These are phyloP conservation scores for Udeniomyces megalosporus DNA, from an alignment of 768 basidiomycete genomes.

Conservation along the genomic window DNA sequence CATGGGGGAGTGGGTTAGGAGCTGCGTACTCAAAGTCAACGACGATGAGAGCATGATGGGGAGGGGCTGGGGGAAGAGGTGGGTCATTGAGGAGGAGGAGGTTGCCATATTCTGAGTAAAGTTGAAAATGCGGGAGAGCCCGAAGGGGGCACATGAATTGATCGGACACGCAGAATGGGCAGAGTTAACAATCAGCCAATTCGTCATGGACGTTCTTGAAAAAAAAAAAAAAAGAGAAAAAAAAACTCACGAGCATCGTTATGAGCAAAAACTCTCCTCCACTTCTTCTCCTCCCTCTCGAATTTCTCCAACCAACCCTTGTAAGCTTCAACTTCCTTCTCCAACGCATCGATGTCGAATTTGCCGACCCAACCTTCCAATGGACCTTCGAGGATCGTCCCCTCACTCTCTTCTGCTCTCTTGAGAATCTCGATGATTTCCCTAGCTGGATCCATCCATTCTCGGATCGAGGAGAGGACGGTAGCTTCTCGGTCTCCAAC, in stretches of 20 bases:
- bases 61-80: constrained; percentile 21
- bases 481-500: constrained; percentile 19
- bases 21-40: constrained; percentile 97
- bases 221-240: background rate
- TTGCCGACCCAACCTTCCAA: constrained; percentile 29
- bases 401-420: constrained; percentile 10
- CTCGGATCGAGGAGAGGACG: constrained; percentile 24
- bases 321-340: constrained; percentile 50
- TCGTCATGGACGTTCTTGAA: too few species aligned
- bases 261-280: constrained; percentile 25
- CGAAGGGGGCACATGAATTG: background rate
- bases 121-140: constrained; percentile 39
- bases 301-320: constrained; percentile 48
- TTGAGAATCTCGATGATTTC: constrained; percentile 48
- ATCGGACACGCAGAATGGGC: too few species aligned
- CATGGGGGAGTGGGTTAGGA: constrained; percentile 80
- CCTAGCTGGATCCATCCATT: constrained; percentile 47
- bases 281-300: constrained; percentile 37
- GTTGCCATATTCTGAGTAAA: constrained; percentile 87
- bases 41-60: constrained; percentile 57
- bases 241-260: constrained; percentile 23
- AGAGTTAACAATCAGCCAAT: too few species aligned
- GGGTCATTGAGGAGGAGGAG: constrained; percentile 51
- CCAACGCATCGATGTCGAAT: constrained; percentile 52
- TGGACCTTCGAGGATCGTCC: constrained; percentile 3